Evolutionary conservation across 192 early-diverging fungal genomes (phyloP).

Genomic region (Coemansia pectinata): DNA sequence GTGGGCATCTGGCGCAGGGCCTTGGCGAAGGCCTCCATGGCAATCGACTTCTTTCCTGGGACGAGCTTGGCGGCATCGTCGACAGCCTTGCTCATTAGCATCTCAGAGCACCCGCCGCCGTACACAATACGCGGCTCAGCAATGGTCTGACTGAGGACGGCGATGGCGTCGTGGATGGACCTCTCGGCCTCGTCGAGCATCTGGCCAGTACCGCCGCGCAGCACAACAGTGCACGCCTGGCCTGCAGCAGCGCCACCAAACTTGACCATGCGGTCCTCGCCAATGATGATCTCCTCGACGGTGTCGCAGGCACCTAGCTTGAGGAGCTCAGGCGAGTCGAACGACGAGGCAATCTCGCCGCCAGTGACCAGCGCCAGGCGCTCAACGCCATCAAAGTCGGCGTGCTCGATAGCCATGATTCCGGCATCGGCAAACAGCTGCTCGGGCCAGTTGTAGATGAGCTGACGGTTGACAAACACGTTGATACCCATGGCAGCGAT

Average conservation of each 20-base stretch:
- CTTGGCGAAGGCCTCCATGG: slow-evolving; percentile 92
- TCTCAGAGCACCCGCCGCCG: slow-evolving; percentile 96
- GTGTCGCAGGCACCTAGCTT: slow-evolving; percentile 92
- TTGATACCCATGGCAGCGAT: slow-evolving; percentile 98
- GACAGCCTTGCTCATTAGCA: slow-evolving; percentile 96
- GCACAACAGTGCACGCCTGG: slow-evolving; percentile 96
- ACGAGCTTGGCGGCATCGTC: slow-evolving; percentile 90
- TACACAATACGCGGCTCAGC: slow-evolving; percentile 90
- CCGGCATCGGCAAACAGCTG: slow-evolving; percentile 97
- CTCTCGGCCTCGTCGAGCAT: slow-evolving; percentile 97
- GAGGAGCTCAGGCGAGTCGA: slow-evolving; percentile 97
- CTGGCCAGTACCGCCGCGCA: slow-evolving; percentile 93
- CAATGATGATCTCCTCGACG: slow-evolving; percentile 99
- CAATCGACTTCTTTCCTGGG: slow-evolving; percentile 93
- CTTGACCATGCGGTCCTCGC: slow-evolving; percentile 97
- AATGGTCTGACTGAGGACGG: slow-evolving; percentile 93
- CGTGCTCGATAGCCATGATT: slow-evolving; percentile 97
- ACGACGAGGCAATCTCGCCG: slow-evolving; percentile 97
- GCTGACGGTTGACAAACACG: slow-evolving; percentile 99
- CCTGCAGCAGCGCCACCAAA: slow-evolving; percentile 95
- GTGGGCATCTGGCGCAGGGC: slow-evolving; percentile 96
- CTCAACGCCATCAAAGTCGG: slow-evolving; percentile 98
- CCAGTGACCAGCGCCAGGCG: slow-evolving; percentile 96
- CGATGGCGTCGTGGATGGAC: slow-evolving; percentile 94
- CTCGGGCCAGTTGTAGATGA: slow-evolving; percentile 99